phyloP scores from a whole-genome alignment of 2,329 filamentous ascomycete genomes.

The Pseudogymnoascus sp. region DNA sequence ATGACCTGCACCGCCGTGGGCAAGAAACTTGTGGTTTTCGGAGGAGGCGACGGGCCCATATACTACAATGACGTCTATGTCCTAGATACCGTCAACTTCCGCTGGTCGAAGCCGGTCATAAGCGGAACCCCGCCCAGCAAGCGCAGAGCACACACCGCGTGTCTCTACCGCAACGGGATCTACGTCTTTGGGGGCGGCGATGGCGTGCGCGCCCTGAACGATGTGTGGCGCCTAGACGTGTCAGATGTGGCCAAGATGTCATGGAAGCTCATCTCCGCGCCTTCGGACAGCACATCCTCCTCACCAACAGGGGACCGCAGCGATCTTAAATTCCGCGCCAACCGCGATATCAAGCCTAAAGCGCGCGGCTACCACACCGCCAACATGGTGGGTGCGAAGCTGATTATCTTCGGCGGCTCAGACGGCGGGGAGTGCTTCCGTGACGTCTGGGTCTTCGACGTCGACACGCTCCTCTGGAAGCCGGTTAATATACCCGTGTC shows the following conservation, averaged over 20 bases:
- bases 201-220: slow-evolving; percentile 61
- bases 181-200: slow-evolving; percentile 67
- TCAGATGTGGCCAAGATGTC: slow-evolving; percentile 55
- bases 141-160: slow-evolving; percentile 61
- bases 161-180: slow-evolving; percentile 61
- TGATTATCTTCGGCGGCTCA: slow-evolving; percentile 63
- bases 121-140: slow-evolving; percentile 52
- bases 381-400: slow-evolving; percentile 64
- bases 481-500: slow-evolving; percentile 47
- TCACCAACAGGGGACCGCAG: slow-evolving; percentile 14
- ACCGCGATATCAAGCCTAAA: slow-evolving; percentile 43
- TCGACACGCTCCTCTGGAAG: slow-evolving; percentile 54
- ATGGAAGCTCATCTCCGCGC: slow-evolving; percentile 53
- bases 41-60: slow-evolving; percentile 60
- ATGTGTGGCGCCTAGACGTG: slow-evolving; percentile 66
- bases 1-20: slow-evolving; percentile 67
- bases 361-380: slow-evolving; percentile 64
- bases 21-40: slow-evolving; percentile 63
- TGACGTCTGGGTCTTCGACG: slow-evolving; percentile 66
- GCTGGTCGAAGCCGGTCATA: slow-evolving; percentile 51
- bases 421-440: slow-evolving; percentile 66
- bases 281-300: slow-evolving; percentile 15
- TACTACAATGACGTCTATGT: slow-evolving; percentile 69
- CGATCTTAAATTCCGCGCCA: slow-evolving; percentile 9
- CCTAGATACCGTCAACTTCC: slow-evolving; percentile 61